Base-by-base conservation (phyloP, 2,329 filamentous ascomycete species). In the Whalleya microplaca region DNA sequence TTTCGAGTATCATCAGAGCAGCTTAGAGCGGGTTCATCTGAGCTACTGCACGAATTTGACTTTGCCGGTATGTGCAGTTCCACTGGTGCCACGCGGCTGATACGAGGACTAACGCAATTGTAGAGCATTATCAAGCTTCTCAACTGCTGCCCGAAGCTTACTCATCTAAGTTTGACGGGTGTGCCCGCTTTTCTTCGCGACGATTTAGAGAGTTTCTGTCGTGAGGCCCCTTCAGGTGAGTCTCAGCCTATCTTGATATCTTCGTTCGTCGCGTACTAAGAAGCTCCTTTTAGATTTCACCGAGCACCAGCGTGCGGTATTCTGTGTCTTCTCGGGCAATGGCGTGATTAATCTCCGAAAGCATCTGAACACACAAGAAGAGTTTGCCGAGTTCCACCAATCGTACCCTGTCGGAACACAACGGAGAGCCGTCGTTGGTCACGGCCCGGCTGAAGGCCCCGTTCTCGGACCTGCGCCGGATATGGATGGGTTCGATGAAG, bases 281-380 rank as follows among this genome's bases (percentile, higher is more conserved):
- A 20, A 16, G 5, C n/a, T 16, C 2, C 37, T 3, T 32, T 7
- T 53, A 87, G 95, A 98, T 74, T 99, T 99, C 72, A 98, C 93
- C 18, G 90, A 94, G 45, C 92, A 97, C 70, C 95, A 99, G 73
- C 87, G 95, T 61, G 89, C 94, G 50, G 92, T 98, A 7, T 99
- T 99, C 72, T 99, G 95, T 70, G 95, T 99, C 51, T 99, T 99
- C 73, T 97, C 93, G 1, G 94, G 95, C 5, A 83, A 85, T 21
- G 93, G 93, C 53, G 94, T 99, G 1, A 79, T 80, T 42, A 84
- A 85, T 41, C 84, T 99, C 21, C 88, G 94, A 42, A 83, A 88
- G 23, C 90, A 92, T 69, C 81, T 99, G 41, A 96, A 92, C 63
- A 77, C 72, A 0, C 75, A 78, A 10, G 71, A 74, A 0, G 73